These are phyloP conservation scores for Yamadazyma triangularis DNA, from an alignment of 1,139 yeast genomes.

Conservation along the genomic window DNA sequence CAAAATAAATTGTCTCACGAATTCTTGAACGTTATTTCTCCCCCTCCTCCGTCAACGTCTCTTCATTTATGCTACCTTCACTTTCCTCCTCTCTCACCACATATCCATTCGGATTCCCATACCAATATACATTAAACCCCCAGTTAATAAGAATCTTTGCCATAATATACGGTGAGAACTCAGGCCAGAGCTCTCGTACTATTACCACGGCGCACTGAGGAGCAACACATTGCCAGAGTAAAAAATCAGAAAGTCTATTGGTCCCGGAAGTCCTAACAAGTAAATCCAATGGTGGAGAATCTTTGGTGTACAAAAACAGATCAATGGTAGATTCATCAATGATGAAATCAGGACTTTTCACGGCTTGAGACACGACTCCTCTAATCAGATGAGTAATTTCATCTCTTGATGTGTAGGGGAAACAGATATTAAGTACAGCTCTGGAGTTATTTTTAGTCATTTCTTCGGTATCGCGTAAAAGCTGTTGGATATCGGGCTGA, in stretches of 20 bases:
- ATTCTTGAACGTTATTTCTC: too few species aligned
- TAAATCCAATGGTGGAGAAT: slow-evolving; percentile 73
- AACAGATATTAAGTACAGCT: slow-evolving; percentile 83
- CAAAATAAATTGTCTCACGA: too few species aligned
- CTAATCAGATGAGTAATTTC: slow-evolving; percentile 75
- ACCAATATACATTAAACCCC: slow-evolving; percentile 46
- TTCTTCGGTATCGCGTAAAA: slow-evolving; percentile 59
- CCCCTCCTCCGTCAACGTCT: too few species aligned
- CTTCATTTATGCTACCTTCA: too few species aligned
- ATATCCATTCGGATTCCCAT: slow-evolving; percentile 32
- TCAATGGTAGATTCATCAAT: slow-evolving; percentile 49
- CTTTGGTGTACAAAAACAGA: slow-evolving; percentile 59
- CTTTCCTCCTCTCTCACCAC: too few species aligned
- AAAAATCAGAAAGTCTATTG: slow-evolving; percentile 78
- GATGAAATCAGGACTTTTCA: slow-evolving; percentile 10
- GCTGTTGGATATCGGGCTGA: slow-evolving; percentile 65
- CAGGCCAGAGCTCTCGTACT: slow-evolving; percentile 84
- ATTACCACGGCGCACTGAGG: slow-evolving; percentile 66
- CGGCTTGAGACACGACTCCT: slow-evolving; percentile 39
- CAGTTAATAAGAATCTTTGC: slow-evolving; percentile 35
- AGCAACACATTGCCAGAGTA: slow-evolving; percentile 78
- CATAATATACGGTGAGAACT: slow-evolving; percentile 54
- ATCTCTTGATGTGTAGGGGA: slow-evolving; percentile 92
- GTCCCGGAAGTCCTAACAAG: slow-evolving; percentile 87
- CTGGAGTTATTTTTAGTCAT: slow-evolving; percentile 62